phyloP scores from a whole-genome alignment of 2,329 filamentous ascomycete genomes.

The Pleoardoris graminearum region DNA sequence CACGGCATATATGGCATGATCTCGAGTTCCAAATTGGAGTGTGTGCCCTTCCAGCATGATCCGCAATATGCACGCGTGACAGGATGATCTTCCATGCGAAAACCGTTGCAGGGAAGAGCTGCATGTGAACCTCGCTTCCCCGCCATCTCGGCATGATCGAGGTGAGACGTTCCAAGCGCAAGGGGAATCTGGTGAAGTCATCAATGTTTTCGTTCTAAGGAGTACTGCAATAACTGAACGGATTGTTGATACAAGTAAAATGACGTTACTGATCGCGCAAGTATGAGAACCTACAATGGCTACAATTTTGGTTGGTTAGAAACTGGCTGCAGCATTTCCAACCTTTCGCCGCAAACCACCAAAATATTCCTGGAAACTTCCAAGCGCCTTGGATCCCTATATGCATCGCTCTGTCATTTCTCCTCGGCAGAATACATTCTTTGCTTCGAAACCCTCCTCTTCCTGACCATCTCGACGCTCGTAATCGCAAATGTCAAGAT shows the following conservation, averaged over 20 bases:
- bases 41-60: constrained; percentile 13
- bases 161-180: not conserved
- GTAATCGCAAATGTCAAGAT: constrained; percentile 24
- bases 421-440: not conserved
- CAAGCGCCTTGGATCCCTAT: not conserved
- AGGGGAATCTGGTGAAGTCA: too few species aligned
- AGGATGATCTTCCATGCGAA: constrained; percentile 12
- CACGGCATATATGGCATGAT: not conserved
- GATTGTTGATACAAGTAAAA: too few species aligned
- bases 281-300: too few species aligned
- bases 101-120: not conserved
- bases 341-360: not conserved
- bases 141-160: not conserved
- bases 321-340: not conserved
- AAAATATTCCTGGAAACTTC: not conserved
- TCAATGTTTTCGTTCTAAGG: too few species aligned
- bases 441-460: constrained; percentile 20
- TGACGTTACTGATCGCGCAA: too few species aligned
- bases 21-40: not conserved
- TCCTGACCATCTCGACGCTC: constrained; percentile 22
- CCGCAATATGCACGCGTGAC: constrained; percentile 21
- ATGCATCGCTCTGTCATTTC: not conserved
- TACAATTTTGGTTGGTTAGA: not conserved
- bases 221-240: too few species aligned
- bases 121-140: constrained; percentile 7